Base-by-base conservation (phyloP, 768 basidiomycete genomes). In the Macrolepiota dolichaula region DNA sequence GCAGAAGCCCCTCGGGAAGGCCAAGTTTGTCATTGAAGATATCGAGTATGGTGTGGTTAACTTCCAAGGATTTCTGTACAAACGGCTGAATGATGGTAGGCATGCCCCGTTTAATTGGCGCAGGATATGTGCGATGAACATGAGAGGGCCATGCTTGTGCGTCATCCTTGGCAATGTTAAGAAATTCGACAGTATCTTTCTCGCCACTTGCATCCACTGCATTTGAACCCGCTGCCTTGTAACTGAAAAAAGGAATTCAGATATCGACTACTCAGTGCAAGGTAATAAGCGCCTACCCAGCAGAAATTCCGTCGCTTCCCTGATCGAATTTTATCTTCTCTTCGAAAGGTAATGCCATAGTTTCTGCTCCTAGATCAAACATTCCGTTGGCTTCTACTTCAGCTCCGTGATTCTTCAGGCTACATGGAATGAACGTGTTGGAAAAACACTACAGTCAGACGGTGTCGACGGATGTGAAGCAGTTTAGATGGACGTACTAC, bases 81-180 rank as follows among this genome's bases (percentile, higher is more conserved):
- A 89, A 89, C 0, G 85, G 84, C 15, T 44, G 37, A 0, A 65
- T 63, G 19, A 88, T 73, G 2, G 76, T 76, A 0, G 75, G 71
- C 78, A 89, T 88, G 25, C 76, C 75, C 2, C 75, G 75, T 37
- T 79, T 74, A 24, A 84, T 81, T 0, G 82, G 77, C 0, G 69
- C 67, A 0, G 87, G 88, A 66, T 91, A 91, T 10, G 29, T 32
- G 29, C 78, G 79, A 24, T 83, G 80, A 4, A 75, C 77, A 22
- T 79, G 72, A 0, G 69, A 63, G 0, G 88, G 89, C 74, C 80
- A 89, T 0, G 84, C 79, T 0, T 89, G 68, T 0, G 79, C 85
- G 64, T 91, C 89, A 66, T 91, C 88, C 67, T 88, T 87, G 0
- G 87, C 76, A 35, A 89, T 70, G 66, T 88, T 88, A 61, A 89